These are phyloP conservation scores for Bauhinia variegata DNA, from an alignment of 306 rosid species.

Conservation along the genomic window DNA sequence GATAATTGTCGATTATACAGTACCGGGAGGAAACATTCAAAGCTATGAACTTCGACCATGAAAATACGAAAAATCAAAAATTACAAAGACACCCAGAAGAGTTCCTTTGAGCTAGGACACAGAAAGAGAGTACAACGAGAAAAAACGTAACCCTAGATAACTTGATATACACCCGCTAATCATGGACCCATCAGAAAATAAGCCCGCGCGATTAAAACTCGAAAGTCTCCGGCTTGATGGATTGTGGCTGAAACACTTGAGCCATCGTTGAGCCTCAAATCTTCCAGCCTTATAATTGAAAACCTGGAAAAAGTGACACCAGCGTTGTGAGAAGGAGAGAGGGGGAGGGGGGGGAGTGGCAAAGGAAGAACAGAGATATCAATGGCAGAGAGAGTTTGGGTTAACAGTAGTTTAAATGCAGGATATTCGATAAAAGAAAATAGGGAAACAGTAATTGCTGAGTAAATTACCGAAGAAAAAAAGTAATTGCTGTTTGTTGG, in stretches of 20 bases:
- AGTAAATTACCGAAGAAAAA: too few species aligned
- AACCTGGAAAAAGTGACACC: not conserved
- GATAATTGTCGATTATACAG: conserved; percentile 62
- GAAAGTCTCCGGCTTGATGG: conserved; percentile 1
- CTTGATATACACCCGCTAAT: conserved; percentile 16
- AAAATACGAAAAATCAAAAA: conserved; percentile 27
- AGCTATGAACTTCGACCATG: conserved; percentile 44
- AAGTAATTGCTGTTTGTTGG: too few species aligned
- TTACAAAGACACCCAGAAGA: conserved; percentile 44
- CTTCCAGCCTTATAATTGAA: not conserved
- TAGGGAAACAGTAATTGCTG: not conserved
- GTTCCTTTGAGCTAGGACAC: conserved; percentile 25
- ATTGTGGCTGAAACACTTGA: not conserved
- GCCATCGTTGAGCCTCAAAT: conserved; percentile 14
- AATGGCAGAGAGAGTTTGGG: not conserved
- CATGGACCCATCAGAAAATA: conserved; percentile 3
- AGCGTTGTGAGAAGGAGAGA: not conserved
- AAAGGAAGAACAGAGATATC: not conserved
- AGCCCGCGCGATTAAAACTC: conserved; percentile 8
- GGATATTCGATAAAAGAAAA: not conserved
- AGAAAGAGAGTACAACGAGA: conserved; percentile 49
- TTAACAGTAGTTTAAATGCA: not conserved
- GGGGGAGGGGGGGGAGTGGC: too few species aligned
- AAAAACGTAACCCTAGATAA: conserved; percentile 41
- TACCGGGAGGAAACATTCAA: conserved; percentile 37